These are phyloP conservation scores for Sporobolomyces phaffii DNA, from an alignment of 768 basidiomycete species.

Conservation along the genomic window DNA sequence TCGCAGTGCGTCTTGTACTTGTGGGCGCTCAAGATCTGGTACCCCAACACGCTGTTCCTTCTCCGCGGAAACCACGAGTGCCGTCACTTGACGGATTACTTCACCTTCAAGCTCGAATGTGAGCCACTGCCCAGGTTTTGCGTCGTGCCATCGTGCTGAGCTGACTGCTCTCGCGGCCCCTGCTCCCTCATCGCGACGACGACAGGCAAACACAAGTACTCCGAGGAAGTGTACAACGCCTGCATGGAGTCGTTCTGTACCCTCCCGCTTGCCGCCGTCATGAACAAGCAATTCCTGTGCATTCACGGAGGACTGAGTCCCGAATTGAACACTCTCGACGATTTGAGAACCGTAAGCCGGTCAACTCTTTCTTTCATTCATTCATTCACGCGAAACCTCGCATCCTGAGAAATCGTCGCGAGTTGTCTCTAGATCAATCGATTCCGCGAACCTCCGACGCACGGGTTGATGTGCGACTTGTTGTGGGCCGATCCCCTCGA, in stretches of 20 bases:
- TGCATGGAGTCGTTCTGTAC: conserved; percentile 98
- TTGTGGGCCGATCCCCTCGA: conserved; percentile 98
- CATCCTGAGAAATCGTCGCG: too few species aligned
- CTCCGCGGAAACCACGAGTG: conserved; percentile 98
- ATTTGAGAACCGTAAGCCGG: conserved; percentile 68
- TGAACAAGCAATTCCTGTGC: conserved; percentile 99
- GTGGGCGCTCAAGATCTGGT: conserved; percentile 99
- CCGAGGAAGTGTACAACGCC: conserved; percentile 89
- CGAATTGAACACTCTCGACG: conserved; percentile 89
- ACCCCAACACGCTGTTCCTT: conserved; percentile 91
- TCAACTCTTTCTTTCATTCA: background rate
- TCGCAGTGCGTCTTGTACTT: conserved; percentile 89
- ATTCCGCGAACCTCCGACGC: conserved; percentile 95
- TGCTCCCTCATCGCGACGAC: conserved; percentile 21
- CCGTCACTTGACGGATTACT: conserved; percentile 95
- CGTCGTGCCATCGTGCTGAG: too few species aligned
- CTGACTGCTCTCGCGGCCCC: too few species aligned
- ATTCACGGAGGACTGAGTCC: conserved; percentile 96
- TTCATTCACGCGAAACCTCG: too few species aligned
- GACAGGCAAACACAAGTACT: conserved; percentile 96
- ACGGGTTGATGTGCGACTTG: conserved; percentile 97
- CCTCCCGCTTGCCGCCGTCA: conserved; percentile 88
- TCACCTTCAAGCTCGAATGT: conserved; percentile 99
- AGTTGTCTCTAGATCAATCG: conserved; percentile 97
- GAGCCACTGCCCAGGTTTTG: too few species aligned